Base-by-base conservation (phyloP, 2,329 filamentous ascomycete genomes). In the Monilinia polystroma region DNA sequence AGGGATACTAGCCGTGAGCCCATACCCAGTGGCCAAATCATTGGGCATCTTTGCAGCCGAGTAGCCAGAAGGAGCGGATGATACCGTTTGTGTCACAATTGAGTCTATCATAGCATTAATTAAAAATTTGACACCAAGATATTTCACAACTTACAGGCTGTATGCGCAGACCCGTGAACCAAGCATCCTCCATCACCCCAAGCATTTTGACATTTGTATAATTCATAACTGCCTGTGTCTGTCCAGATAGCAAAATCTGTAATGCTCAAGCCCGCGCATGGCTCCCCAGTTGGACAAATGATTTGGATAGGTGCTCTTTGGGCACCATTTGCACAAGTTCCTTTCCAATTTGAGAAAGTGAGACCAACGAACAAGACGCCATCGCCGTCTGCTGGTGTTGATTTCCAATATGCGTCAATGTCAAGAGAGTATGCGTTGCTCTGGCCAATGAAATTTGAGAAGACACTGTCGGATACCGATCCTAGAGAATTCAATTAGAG, bases 401-500 rank as follows among this genome's bases (percentile, higher is more conserved):
- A 80, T 66, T 77, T 78, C 85, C 85, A 87, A 71, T 82, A 80
- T 65, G 83, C 78, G 75, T 87, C 82, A 63, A 87, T 80, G 73
- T 87, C 78, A 32, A 86, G 77, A 14, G 80, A 82, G 77, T 87
- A 87, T 5, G 85, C 84, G 68, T 87, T 88, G 67, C 78, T 77
- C 74, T 85, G 84, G 47, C 85, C 85, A 58, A 85, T 83, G 75
- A 87, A 88, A 76, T 86, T 86, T 70, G 84, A 81, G 49, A 87
- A 79, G 1, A 80, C 71, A n/a, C 80, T 77, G 69, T 86, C 81
- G 49, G 79, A 79, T 4, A 87, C 80, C 14, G 6, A 77, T 79
- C 35, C 85, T 85, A 2, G 0, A 12, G 32, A 11, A 67, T 73
- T 79, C 45, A 0, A 18, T 38, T 12, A 45, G 10, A 6, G 26